Evolutionary conservation across 2,329 filamentous ascomycete species (phyloP).

Genomic region (Phaeosphaeriaceae sp.): DNA sequence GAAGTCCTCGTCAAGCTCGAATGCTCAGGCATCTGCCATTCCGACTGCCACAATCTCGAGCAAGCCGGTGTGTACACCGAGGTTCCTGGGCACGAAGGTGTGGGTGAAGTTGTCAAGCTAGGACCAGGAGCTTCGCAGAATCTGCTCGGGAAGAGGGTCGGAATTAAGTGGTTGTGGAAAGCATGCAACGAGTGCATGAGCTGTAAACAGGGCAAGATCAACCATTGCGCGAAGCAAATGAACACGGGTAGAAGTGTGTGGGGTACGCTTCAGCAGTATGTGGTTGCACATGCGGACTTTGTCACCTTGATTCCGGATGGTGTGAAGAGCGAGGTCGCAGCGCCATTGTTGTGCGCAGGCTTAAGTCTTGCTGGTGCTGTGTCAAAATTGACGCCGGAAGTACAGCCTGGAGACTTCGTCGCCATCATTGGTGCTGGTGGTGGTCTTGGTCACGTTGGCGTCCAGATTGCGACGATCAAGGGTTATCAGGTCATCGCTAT

Average conservation of each 20-base stretch:
- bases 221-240: slow-evolving; percentile 52
- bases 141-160: slow-evolving; percentile 48
- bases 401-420: slow-evolving; percentile 74
- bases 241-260: slow-evolving; percentile 51
- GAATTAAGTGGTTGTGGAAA: slow-evolving; percentile 56
- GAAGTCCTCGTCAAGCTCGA: slow-evolving; percentile 58
- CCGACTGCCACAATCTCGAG: slow-evolving; percentile 55
- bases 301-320: slow-evolving; percentile 44
- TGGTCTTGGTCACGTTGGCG: slow-evolving; percentile 77
- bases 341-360: slow-evolving; percentile 46
- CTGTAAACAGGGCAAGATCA: slow-evolving; percentile 47
- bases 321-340: slow-evolving; percentile 45
- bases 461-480: slow-evolving; percentile 86
- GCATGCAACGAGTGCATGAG: slow-evolving; percentile 49
- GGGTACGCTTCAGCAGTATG: slow-evolving; percentile 47
- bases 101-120: slow-evolving; percentile 51
- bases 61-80: slow-evolving; percentile 54
- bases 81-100: slow-evolving; percentile 57
- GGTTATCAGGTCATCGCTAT: slow-evolving; percentile 83
- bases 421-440: slow-evolving; percentile 87
- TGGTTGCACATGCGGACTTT: slow-evolving; percentile 42
- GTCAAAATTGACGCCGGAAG: slow-evolving; percentile 82
- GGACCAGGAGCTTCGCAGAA: slow-evolving; percentile 34
- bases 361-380: slow-evolving; percentile 76
- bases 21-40: slow-evolving; percentile 57